Base-by-base conservation (phyloP, 1,284 basidiomycete species). In the Malassezia restricta region DNA sequence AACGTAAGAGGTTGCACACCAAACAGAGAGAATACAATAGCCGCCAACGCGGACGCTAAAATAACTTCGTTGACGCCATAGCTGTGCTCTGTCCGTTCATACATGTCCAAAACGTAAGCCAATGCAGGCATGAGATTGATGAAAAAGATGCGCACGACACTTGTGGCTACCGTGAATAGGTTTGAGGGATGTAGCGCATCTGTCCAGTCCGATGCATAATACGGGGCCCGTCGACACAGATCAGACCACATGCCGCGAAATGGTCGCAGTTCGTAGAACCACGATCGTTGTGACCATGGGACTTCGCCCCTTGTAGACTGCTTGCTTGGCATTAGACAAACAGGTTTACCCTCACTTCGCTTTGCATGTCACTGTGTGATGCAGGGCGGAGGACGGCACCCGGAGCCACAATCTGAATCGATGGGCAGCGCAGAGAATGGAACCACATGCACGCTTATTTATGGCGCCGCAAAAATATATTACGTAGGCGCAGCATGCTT, bases 1-100 rank as follows among this genome's bases (percentile, higher is more conserved):
- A 95, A 91, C 44, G 87, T 86, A 1, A 95, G 77, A 0, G 91
- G 91, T 71, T 96, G 91, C 7, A 84, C 87, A 3, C 87, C 85
- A 53, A 96, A 83, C 40, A 91, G 74, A 0, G 88, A 84, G 64
- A 94, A 92, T n/a, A 90, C 78, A 66, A 89, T 85, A 0, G 89
- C 85, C 0, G 88, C 86, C 80, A 94, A 84, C 70, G 68, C 64
- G 1, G 66, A 62, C 27, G 63, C 64, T 30, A 63, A 54, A 43
- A 66, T 68, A 7, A 91, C 86, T 73, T 96, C 92, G 12, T 87
- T 80, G 6, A 95, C 85, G 6, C 88, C 89, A 75, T 92, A 95
- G 62, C 86, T 81, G 27, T 82, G 79, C 1, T 87, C 88, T 0
- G 88, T 90, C 73, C 76, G 69, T 41, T 92, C 86, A 73, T 94